These are phyloP conservation scores for Cunninghamia lanceolata DNA, from an alignment of 75 land plant species.

Conservation along the genomic window DNA sequence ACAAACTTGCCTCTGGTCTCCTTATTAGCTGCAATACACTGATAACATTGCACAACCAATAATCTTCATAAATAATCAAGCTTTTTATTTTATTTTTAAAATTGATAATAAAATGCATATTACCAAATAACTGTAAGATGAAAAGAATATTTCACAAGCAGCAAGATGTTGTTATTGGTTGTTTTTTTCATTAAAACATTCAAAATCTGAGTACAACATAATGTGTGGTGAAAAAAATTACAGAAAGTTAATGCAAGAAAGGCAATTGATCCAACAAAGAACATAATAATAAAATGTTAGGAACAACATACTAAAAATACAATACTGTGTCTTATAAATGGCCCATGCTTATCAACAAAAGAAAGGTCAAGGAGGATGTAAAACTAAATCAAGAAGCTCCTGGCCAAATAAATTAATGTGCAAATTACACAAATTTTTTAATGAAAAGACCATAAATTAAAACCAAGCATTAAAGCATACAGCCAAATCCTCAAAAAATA, in stretches of 20 bases:
- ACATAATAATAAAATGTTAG: background rate
- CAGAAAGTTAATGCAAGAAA: background rate
- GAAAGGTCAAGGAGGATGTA: background rate
- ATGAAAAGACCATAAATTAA: too few relatives aligned
- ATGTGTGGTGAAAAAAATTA: background rate
- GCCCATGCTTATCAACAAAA: background rate
- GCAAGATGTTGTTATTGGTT: background rate
- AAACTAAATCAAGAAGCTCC: background rate
- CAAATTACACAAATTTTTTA: background rate
- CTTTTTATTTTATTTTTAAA: background rate
- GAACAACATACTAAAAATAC: background rate
- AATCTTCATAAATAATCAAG: background rate
- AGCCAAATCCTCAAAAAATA: too few relatives aligned
- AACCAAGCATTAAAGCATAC: too few relatives aligned
- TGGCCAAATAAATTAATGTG: background rate
- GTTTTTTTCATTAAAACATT: background rate
- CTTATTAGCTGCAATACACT: constrained; percentile 52
- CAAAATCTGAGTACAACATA: background rate
- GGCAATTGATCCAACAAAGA: background rate
- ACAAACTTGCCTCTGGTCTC: constrained; percentile 47
- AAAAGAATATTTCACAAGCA: too few relatives aligned
- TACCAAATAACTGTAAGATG: background rate
- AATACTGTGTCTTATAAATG: background rate
- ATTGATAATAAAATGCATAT: background rate
- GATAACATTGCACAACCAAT: constrained; percentile 3